These are phyloP conservation scores for Desmodesmus armatus DNA, from an alignment of 139 green algal species.

Conservation along the genomic window DNA sequence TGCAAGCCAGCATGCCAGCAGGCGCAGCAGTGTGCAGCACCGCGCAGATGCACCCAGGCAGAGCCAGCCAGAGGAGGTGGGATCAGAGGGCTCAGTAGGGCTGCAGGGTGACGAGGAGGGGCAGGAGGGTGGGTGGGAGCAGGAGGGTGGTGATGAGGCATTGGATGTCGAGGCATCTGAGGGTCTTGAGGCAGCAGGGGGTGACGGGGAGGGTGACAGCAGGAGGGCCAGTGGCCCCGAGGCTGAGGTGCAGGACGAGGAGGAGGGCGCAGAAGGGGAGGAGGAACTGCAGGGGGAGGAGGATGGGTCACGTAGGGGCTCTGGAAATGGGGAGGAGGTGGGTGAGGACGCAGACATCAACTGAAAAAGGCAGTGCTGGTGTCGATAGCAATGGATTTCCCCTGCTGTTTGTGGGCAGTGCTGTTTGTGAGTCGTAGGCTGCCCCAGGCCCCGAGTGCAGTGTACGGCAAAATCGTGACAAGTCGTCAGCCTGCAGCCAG, in stretches of 20 bases:
- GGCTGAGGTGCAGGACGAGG: background rate
- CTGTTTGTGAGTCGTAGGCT: too few species aligned
- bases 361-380: too few species aligned
- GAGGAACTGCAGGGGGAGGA: background rate
- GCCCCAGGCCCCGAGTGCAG: too few species aligned
- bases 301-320: too few species aligned
- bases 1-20: background rate
- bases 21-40: background rate
- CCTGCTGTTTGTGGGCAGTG: too few species aligned
- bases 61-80: background rate
- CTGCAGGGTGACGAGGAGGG: background rate
- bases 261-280: background rate
- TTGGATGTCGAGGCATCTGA: background rate
- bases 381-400: too few species aligned
- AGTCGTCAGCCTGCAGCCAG: too few species aligned
- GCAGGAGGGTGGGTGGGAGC: background rate
- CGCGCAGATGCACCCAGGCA: too few species aligned
- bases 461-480: too few species aligned
- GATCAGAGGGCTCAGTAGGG: background rate
- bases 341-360: too few species aligned
- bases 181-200: background rate
- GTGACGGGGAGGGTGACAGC: background rate
- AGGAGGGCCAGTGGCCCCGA: background rate
- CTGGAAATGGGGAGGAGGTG: too few species aligned
- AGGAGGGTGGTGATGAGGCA: background rate